These are phyloP conservation scores for Lunularia cruciata DNA, from an alignment of 225 moss, liverwort and hornwort species.

Conservation along the genomic window DNA sequence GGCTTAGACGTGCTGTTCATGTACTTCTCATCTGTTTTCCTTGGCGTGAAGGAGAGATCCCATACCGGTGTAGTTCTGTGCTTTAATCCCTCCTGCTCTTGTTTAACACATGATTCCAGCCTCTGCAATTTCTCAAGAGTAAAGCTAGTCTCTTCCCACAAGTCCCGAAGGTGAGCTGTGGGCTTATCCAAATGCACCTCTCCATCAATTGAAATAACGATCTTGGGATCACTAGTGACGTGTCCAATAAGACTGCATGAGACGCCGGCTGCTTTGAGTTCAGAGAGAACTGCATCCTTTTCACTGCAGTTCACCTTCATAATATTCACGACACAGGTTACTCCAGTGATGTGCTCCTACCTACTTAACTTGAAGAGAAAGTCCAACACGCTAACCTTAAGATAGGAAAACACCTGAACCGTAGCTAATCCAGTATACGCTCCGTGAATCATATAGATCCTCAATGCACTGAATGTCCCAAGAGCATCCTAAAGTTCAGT, in stretches of 20 bases:
- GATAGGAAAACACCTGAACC: no score
- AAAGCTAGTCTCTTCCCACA: constrained; percentile 98
- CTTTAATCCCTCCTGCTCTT: constrained; percentile 82
- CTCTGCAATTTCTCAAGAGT: constrained; percentile 75
- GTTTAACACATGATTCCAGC: constrained; percentile 80
- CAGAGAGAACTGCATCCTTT: constrained; percentile 50
- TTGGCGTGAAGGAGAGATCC: constrained; percentile 77
- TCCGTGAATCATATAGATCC: no score
- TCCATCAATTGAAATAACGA: constrained; percentile 68
- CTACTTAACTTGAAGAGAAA: no score
- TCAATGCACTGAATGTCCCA: no score
- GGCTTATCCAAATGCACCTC: constrained; percentile 53
- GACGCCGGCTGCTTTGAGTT: constrained; percentile 66
- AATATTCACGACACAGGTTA: background rate
- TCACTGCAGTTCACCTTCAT: constrained; percentile 64
- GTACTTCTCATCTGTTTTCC: constrained; percentile 55
- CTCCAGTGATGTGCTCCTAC: no score
- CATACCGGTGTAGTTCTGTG: constrained; percentile 63
- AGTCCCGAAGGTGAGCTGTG: constrained; percentile 69
- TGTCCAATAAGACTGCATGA: constrained; percentile 59
- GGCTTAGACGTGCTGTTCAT: constrained; percentile 61
- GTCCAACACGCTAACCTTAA: no score
- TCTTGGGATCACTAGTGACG: constrained; percentile 55
- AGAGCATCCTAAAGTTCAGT: no score
- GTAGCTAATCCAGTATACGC: no score